phyloP scores from a whole-genome alignment of 139 green algal species.

The Astrephomene gubernaculifera region DNA sequence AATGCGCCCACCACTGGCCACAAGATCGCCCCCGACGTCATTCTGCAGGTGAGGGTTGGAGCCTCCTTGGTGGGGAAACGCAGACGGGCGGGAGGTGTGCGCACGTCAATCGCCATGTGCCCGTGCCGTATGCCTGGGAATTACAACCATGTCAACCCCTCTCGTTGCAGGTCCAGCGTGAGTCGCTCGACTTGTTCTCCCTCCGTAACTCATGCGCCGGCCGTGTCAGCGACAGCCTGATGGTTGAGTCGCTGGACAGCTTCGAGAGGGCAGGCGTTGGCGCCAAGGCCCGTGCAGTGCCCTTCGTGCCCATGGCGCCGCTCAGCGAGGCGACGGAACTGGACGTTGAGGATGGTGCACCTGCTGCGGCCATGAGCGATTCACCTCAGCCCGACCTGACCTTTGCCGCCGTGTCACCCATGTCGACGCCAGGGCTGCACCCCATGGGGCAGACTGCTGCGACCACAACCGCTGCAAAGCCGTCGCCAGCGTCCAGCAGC shows the following conservation, averaged over 20 bases:
- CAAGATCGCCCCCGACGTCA: slow-evolving; percentile 4
- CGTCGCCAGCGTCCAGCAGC: background rate
- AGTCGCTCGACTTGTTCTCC: slow-evolving; percentile 38
- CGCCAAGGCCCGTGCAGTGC: slow-evolving; percentile 3
- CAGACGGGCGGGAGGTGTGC: too few relatives aligned
- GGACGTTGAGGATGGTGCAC: background rate
- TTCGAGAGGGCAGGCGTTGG: slow-evolving; percentile 16
- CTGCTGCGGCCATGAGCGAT: background rate
- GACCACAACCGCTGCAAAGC: background rate
- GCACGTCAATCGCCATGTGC: too few relatives aligned
- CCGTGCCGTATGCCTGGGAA: too few relatives aligned
- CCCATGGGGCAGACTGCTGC: background rate
- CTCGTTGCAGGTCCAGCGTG: background rate
- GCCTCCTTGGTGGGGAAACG: too few relatives aligned
- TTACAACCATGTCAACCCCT: background rate
- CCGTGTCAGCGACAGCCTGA: slow-evolving; percentile 30
- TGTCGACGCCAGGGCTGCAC: background rate
- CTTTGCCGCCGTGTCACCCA: background rate
- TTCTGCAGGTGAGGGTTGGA: slow-evolving; percentile 13
- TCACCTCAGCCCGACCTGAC: background rate
- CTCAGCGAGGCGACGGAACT: slow-evolving; percentile 1
- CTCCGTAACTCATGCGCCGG: slow-evolving; percentile 2
- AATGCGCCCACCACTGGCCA: background rate
- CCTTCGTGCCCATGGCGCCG: slow-evolving; percentile 35
- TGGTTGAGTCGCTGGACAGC: slow-evolving; percentile 34